phyloP scores from a whole-genome alignment of 495 filamentous ascomycete species.

The Hypoxylon perforatum region DNA sequence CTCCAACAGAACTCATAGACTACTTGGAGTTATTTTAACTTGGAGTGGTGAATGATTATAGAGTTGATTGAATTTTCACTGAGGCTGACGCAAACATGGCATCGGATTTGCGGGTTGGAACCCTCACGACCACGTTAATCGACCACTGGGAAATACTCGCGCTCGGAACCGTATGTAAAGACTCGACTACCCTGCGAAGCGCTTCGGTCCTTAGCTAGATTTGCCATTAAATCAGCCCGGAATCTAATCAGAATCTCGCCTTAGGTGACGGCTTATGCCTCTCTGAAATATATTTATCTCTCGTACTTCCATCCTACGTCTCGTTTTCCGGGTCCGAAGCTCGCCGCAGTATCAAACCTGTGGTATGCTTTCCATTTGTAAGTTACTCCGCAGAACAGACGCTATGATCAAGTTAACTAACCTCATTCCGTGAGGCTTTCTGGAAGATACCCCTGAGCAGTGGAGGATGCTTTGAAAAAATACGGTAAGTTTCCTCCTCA shows the following conservation, averaged over 20 bases:
- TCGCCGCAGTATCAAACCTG: conserved; percentile 35
- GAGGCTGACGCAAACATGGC: background rate
- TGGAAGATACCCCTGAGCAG: conserved; percentile 34
- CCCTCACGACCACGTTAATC: background rate
- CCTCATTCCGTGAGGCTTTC: conserved; percentile 16
- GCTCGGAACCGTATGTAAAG: background rate
- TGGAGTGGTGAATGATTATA: conserved; percentile 31
- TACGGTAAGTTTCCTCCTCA: conserved; percentile 18
- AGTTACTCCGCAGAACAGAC: conserved; percentile 9
- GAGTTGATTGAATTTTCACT: background rate
- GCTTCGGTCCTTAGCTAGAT: too few species aligned
- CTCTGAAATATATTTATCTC: conserved; percentile 44
- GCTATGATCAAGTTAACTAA: background rate
- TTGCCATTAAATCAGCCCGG: background rate
- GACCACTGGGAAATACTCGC: background rate
- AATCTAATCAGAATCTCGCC: background rate
- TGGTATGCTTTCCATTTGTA: conserved; percentile 40
- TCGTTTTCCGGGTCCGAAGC: conserved; percentile 57
- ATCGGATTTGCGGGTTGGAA: background rate
- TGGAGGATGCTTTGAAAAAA: conserved; percentile 25
- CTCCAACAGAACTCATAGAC: background rate
- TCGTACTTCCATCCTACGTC: conserved; percentile 60
- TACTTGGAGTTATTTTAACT: background rate
- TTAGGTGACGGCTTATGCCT: background rate
- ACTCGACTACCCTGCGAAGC: background rate